These are phyloP conservation scores for Cutaneotrichosporon dermatis DNA, from an alignment of 1,284 basidiomycete genomes.

Conservation along the genomic window DNA sequence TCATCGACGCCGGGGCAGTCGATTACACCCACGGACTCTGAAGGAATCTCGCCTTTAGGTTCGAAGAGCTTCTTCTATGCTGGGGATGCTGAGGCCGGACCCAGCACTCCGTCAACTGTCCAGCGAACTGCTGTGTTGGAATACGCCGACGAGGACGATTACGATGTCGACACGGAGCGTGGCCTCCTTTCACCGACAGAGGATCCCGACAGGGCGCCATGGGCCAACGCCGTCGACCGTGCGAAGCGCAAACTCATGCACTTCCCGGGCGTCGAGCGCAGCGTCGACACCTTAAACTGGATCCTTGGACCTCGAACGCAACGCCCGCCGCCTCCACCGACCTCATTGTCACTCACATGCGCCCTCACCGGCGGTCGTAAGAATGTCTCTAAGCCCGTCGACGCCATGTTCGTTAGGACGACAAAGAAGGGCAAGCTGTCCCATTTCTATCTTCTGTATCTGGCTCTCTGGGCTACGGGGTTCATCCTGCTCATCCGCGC, in stretches of 20 bases:
- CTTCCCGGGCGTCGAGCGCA: neutral
- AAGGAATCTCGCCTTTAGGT: too few species aligned
- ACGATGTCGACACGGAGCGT: too few species aligned
- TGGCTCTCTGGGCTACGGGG: slow-evolving; percentile 30
- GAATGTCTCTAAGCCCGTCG: slow-evolving; percentile 1
- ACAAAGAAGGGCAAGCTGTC: neutral
- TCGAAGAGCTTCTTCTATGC: too few species aligned
- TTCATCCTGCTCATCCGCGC: slow-evolving; percentile 37
- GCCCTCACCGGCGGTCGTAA: neutral
- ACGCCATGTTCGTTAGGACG: slow-evolving; percentile 1
- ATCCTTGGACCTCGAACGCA: slow-evolving; percentile 11
- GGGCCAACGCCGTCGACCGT: neutral
- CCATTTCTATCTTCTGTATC: slow-evolving; percentile 21
- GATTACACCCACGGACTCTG: too few species aligned
- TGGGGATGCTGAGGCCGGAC: too few species aligned
- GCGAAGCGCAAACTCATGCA: neutral
- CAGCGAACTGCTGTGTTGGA: too few species aligned
- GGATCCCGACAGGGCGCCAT: neutral
- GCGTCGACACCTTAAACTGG: neutral
- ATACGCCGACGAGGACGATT: neutral
- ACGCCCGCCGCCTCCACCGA: neutral
- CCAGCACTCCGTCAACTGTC: too few species aligned
- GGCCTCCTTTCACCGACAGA: neutral
- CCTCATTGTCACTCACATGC: neutral
- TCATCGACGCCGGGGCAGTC: too few species aligned